phyloP scores from a whole-genome alignment of 2,329 filamentous ascomycete species.

The Trichoderma semiorbis region DNA sequence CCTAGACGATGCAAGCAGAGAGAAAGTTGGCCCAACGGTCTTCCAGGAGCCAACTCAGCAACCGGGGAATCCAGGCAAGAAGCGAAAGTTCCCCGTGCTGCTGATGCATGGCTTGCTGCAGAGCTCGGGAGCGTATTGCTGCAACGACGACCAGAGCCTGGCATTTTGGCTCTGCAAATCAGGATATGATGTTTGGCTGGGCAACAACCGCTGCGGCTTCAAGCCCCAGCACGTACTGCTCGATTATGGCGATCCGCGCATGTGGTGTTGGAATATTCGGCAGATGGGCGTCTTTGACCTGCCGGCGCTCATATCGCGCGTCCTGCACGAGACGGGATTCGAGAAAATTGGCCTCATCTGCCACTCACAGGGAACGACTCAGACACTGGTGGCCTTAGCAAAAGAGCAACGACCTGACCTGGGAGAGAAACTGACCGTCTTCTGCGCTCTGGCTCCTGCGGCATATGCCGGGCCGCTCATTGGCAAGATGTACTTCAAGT shows the following conservation, averaged over 20 bases:
- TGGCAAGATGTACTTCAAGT: conserved; percentile 84
- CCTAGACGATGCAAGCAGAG: conserved; percentile 46
- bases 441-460: conserved; percentile 86
- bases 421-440: conserved; percentile 78
- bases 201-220: conserved; percentile 89
- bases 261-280: conserved; percentile 96
- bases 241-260: conserved; percentile 71
- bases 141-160: conserved; percentile 83
- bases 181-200: conserved; percentile 93
- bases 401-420: conserved; percentile 87
- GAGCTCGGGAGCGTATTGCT: conserved; percentile 82
- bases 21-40: conserved; percentile 55
- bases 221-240: conserved; percentile 71
- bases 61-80: conserved; percentile 35
- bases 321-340: conserved; percentile 79
- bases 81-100: conserved; percentile 74
- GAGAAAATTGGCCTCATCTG: conserved; percentile 77
- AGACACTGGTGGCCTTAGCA: conserved; percentile 82
- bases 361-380: conserved; percentile 88
- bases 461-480: conserved; percentile 86
- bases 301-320: conserved; percentile 72
- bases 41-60: conserved; percentile 48
- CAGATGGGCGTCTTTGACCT: conserved; percentile 92
- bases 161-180: conserved; percentile 91
- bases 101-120: conserved; percentile 88